Conservation (phyloP, 495 filamentous ascomycete genomes). For the Talaromyces wortmannii region DNA sequence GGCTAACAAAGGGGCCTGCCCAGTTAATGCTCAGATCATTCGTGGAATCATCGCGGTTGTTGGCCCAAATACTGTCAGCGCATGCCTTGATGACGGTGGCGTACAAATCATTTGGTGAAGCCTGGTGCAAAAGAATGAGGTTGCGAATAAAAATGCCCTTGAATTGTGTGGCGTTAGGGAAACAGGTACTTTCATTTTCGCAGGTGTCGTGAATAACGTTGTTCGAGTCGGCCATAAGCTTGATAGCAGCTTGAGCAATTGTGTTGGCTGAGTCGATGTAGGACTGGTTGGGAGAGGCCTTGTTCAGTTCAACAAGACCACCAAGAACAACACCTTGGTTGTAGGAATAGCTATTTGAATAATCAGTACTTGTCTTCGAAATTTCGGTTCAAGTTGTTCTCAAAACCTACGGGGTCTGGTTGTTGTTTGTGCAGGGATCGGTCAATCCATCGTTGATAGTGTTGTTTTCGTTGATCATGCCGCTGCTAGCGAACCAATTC, state of each 20-base stretch:
- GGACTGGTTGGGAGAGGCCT: conserved; percentile 41
- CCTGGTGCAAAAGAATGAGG: conserved; percentile 49
- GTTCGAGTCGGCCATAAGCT: conserved; percentile 40
- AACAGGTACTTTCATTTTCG: conserved; percentile 50
- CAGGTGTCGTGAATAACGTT: conserved; percentile 58
- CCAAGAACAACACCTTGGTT: conserved; percentile 78
- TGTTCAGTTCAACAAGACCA: conserved; percentile 59
- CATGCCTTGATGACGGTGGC: conserved; percentile 52
- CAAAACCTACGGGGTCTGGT: conserved; percentile 32
- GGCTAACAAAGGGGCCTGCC: conserved; percentile 43
- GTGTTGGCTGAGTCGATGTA: conserved; percentile 46
- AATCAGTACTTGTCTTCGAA: neutral
- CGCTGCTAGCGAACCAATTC: conserved; percentile 62
- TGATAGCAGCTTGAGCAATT: conserved; percentile 64
- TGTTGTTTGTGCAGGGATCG: conserved; percentile 58
- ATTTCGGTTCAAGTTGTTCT: neutral
- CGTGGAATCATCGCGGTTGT: conserved; percentile 41
- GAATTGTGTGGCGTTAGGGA: conserved; percentile 60
- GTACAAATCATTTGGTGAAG: conserved; percentile 42
- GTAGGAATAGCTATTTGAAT: conserved; percentile 53
- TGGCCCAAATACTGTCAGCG: conserved; percentile 60
- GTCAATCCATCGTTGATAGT: conserved; percentile 69
- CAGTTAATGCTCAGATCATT: conserved; percentile 50
- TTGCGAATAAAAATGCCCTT: conserved; percentile 77
- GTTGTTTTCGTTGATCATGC: conserved; percentile 58